Percentiles rank a stretch among this genome's conserved stretches.
phyloP scores from a whole-genome alignment of 2,329 filamentous ascomycete species.

The Aurifilum marmelostoma region DNA sequence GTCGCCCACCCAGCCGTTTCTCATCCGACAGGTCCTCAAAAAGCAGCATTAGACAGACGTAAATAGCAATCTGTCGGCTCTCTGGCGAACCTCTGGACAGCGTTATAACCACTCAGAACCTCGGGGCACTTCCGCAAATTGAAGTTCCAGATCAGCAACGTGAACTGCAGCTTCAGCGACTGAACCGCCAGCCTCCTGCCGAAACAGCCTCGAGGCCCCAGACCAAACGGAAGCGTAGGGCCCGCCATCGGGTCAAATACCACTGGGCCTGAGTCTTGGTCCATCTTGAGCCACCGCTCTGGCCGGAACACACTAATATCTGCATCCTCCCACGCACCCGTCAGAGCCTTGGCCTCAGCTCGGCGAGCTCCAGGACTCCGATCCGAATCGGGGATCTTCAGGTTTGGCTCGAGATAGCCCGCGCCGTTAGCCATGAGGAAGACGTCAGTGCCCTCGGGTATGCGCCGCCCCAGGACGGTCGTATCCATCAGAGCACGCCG shows the following conservation, averaged over 20 bases:
- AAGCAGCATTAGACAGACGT: conserved; percentile 9
- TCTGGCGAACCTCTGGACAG: conserved; percentile 38
- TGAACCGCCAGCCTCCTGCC: conserved; percentile 43
- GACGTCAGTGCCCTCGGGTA: conserved; percentile 44
- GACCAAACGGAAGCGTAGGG: conserved; percentile 41
- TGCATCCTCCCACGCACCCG: conserved; percentile 37
- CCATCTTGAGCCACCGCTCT: conserved; percentile 42
- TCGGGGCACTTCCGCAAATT: conserved; percentile 36
- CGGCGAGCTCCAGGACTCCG: conserved; percentile 34
- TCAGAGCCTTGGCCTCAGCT: conserved; percentile 32
- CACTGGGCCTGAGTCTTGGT: conserved; percentile 5
- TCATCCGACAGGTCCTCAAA: neutral
- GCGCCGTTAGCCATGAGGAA: conserved; percentile 46
- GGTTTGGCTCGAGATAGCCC: conserved; percentile 35
- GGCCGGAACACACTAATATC: conserved; percentile 40
- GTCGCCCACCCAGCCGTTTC: neutral
- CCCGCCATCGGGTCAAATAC: conserved; percentile 41
- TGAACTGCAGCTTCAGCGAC: conserved; percentile 40
- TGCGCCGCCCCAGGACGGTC: conserved; percentile 37
- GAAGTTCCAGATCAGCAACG: conserved; percentile 44
- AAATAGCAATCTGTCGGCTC: conserved; percentile 39
- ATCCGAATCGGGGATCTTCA: conserved; percentile 36
- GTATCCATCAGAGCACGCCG: conserved; percentile 40
- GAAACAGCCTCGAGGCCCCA: conserved; percentile 44
- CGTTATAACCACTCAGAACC: conserved; percentile 34